These are phyloP conservation scores for Carex parvula DNA, from an alignment of 176 grass and related monocot species.

Conservation along the genomic window DNA sequence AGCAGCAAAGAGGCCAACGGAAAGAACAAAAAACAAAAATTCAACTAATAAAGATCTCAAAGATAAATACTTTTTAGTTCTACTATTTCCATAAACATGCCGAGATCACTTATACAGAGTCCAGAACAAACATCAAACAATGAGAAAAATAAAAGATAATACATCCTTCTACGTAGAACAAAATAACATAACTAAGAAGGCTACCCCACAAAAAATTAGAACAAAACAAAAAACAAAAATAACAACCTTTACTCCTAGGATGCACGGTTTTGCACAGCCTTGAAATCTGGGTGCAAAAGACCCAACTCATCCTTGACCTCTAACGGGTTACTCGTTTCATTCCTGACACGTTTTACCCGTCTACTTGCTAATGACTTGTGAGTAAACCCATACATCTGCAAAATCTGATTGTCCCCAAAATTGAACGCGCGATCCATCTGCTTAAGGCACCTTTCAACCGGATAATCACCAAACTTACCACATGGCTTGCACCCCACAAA, in stretches of 20 bases:
- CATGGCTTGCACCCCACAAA: slow-evolving; percentile 99
- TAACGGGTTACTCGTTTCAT: slow-evolving; percentile 76
- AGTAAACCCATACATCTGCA: slow-evolving; percentile 95
- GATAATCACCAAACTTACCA: slow-evolving; percentile 92
- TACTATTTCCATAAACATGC: slow-evolving; percentile 12
- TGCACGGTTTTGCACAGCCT: slow-evolving; percentile 52
- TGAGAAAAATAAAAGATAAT: slow-evolving; percentile 20
- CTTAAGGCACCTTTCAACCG: slow-evolving; percentile 91
- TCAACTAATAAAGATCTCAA: slow-evolving; percentile 3
- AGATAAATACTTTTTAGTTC: not conserved
- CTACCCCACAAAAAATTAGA: slow-evolving; percentile 42
- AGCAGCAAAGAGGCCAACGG: not conserved
- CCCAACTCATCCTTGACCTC: slow-evolving; percentile 74
- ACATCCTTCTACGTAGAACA: slow-evolving; percentile 26
- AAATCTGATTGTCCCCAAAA: slow-evolving; percentile 96
- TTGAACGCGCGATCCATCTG: slow-evolving; percentile 98
- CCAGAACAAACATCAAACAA: slow-evolving; percentile 20
- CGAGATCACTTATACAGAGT: slow-evolving; percentile 15
- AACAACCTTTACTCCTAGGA: slow-evolving; percentile 42
- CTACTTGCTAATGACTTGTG: slow-evolving; percentile 84
- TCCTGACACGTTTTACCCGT: slow-evolving; percentile 85
- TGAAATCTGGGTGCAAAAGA: slow-evolving; percentile 90
- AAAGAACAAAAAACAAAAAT: not conserved
- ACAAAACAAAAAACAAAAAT: slow-evolving; percentile 46
- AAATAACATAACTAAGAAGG: slow-evolving; percentile 36